phyloP scores from a whole-genome alignment of 1,139 yeast genomes.

The Debaryomyces fabryi region DNA sequence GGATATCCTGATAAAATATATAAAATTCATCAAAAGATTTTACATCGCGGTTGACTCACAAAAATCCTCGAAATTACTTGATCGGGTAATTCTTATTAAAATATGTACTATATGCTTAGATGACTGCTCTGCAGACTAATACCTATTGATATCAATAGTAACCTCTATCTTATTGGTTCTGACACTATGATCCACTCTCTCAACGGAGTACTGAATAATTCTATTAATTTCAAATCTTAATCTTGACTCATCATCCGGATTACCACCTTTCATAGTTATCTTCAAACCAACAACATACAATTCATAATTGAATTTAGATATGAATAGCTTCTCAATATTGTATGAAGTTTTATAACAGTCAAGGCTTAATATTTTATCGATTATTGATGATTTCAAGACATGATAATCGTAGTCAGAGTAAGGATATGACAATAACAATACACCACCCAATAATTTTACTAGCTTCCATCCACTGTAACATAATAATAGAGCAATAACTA shows the following conservation, averaged over 20 bases:
- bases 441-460: slow-evolving; percentile 53
- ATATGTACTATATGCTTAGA: background rate
- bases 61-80: slow-evolving; percentile 21
- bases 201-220: slow-evolving; percentile 41
- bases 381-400: slow-evolving; percentile 36
- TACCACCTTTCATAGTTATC: slow-evolving; percentile 65
- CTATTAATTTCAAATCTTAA: slow-evolving; percentile 57
- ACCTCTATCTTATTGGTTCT: slow-evolving; percentile 50
- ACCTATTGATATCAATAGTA: slow-evolving; percentile 62
- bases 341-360: slow-evolving; percentile 56
- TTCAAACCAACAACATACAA: slow-evolving; percentile 58
- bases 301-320: slow-evolving; percentile 65
- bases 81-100: slow-evolving; percentile 20
- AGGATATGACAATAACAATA: slow-evolving; percentile 57
- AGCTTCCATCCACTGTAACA: slow-evolving; percentile 58
- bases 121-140: slow-evolving; percentile 14
- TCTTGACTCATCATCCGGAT: slow-evolving; percentile 65
- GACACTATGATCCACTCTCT: slow-evolving; percentile 24
- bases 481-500: slow-evolving; percentile 51
- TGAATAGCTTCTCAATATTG: slow-evolving; percentile 48
- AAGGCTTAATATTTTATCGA: slow-evolving; percentile 41
- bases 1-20: background rate
- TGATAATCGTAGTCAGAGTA: slow-evolving; percentile 43
- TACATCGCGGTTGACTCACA: slow-evolving; percentile 44
- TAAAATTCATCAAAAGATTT: slow-evolving; percentile 20